Base-by-base conservation (phyloP, 2,329 filamentous ascomycete species). In the Talaromyces sp. region DNA sequence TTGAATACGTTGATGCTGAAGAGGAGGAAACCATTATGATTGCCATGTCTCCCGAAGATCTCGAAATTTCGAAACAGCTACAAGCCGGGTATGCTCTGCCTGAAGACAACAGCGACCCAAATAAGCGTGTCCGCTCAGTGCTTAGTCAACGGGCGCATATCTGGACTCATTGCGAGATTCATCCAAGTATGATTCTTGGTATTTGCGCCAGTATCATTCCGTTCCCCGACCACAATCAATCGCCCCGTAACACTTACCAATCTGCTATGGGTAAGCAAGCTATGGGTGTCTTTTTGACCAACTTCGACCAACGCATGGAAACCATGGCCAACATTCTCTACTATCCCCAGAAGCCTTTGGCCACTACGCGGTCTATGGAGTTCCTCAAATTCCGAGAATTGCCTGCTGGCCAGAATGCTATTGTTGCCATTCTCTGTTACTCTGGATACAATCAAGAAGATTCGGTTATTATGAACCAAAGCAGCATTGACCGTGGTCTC, bases 231-330 rank as follows among this genome's bases (percentile, higher is more conserved):
- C 95, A 99, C 82, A 99, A 99, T 57, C 74, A 96, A 86, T 98
- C 94, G 68, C 95, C 95, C 70, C 90, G 95, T 90, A 99, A 99
- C 76, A 98, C 94, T 3, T 99, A 97, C 79, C 94, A 98, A 81
- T 97, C 94, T 73, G 95, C 95, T 76, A 99, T 99, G 95, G 95
- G 96, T 83, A 99, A 99, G 81, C 95, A 99, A 86, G 95, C 95
- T 68, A 99, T 99, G 96, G 95, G 96, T 75, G 93, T 98, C 72
- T 97, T 97, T 82, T 84, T 99, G 64, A 99, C 96, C 13, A 99
- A 99, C 76, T 99, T 96, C 78, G 90, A 92, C 47, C 88, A 94
- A 67, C 93, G 95, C 68, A 98, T 99, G 94, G 95, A 99, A 75
- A 99, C 95, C 4, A 99, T 99, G 95, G 91, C 94, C 72, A 99